phyloP scores from a whole-genome alignment of 2,329 filamentous ascomycete genomes.

The Teratosphaeria gauchensis region DNA sequence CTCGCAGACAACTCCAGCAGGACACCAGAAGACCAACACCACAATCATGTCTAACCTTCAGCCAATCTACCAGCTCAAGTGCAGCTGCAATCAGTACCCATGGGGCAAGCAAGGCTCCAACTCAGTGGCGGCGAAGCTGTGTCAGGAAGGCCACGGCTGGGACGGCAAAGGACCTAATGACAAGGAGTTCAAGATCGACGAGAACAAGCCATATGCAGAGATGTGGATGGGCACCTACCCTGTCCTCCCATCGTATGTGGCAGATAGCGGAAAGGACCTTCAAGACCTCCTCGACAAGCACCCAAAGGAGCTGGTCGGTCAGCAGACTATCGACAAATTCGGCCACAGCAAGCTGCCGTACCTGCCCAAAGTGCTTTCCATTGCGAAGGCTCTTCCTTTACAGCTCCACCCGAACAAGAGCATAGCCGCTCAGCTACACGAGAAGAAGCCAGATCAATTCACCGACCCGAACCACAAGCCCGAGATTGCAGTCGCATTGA shows the following conservation, averaged over 20 bases:
- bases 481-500: constrained; percentile 64
- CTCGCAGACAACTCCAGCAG: background rate
- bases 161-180: constrained; percentile 19
- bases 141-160: constrained; percentile 52
- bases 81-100: constrained; percentile 51
- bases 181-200: constrained; percentile 53
- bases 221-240: constrained; percentile 73
- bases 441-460: constrained; percentile 55
- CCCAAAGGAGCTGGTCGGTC: constrained; percentile 54
- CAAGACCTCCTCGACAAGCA: constrained; percentile 54
- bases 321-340: constrained; percentile 50
- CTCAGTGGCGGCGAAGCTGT: constrained; percentile 57
- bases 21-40: background rate
- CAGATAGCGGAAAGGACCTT: constrained; percentile 54
- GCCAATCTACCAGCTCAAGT: constrained; percentile 45
- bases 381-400: constrained; percentile 63
- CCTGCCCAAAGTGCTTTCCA: constrained; percentile 66
- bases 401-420: constrained; percentile 66
- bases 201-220: constrained; percentile 54
- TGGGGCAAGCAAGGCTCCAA: constrained; percentile 62
- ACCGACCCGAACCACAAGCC: constrained; percentile 70
- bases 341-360: constrained; percentile 57
- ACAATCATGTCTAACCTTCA: constrained; percentile 17
- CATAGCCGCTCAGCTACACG: constrained; percentile 54
- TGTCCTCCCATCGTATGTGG: constrained; percentile 54